Base-by-base conservation (phyloP, 306 rosid genomes). In the Cercis canadensis region DNA sequence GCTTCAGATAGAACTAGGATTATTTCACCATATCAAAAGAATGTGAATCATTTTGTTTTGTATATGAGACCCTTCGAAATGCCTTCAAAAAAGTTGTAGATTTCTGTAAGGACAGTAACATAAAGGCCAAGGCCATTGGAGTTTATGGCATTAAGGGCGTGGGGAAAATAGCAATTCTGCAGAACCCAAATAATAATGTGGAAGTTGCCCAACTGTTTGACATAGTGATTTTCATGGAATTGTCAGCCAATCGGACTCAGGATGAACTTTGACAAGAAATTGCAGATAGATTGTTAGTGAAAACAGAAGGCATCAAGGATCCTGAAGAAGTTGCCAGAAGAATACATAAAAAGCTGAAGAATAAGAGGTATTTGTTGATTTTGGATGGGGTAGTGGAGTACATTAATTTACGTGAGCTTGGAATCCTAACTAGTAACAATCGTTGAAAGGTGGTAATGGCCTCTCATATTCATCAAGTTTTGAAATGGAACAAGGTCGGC, bases 401-500 rank as follows among this genome's bases (percentile, higher is more conserved):
- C 5, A 15, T 58, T 4, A 9, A 81, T 55, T 45, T 72, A 57
- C 16, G 13, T n/a, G 8, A 8, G 47, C 32, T 76, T 33, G 81
- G 73, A 14, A 58, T 81, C 7, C 53, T 33, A 17, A 14, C 4
- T 4, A 16, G 45, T 44, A n/a, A 76, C n/a, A 71, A 31, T 0
- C 18, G 44, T 9, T 18, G 81, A 14, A 71, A 76, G 64, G 78
- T 76, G 54, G 63, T 76, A n/a, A 53, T 81, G 37, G 29, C 68
- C 31, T 50, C 75, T 37, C 69, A 41, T 11, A 32, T n/a, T 9
- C 55, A 7, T n/a, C 12, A 1, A 0, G 66, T 31, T 66, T 67
- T 58, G 2, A 31, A 45, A 37, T 8, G 32, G 45, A 57, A 1
- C 3, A 18, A 5, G n/a, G 74, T 56, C 34, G 47, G 71, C 4